Evolutionary conservation across 345 rosid genomes (phyloP).

Genomic region (Euphorbia tirucalli): DNA sequence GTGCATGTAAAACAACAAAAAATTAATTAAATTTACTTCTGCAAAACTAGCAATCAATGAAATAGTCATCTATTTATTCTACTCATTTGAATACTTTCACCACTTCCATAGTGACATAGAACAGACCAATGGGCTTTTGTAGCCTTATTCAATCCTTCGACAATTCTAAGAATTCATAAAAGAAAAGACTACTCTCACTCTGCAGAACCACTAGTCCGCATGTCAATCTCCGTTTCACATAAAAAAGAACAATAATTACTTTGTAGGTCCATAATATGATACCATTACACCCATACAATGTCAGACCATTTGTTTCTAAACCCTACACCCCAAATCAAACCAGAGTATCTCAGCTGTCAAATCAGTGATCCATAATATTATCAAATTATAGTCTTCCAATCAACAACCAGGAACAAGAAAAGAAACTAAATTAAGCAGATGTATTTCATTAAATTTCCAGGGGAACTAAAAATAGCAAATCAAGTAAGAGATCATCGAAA

Average conservation of each 20-base stretch:
- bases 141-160: no score
- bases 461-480: not conserved
- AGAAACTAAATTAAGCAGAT: not conserved
- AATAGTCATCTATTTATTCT: not conserved
- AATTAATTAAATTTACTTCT: not conserved
- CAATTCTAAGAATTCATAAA: no score
- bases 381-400: not conserved
- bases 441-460: not conserved
- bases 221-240: not conserved
- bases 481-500: not conserved
- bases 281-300: not conserved
- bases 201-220: no score
- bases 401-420: not conserved
- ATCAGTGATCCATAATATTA: not conserved
- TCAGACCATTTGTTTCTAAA: no score
- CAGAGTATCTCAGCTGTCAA: not conserved
- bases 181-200: no score
- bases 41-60: not conserved
- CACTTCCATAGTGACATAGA: no score
- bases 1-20: slow-evolving; percentile 2
- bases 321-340: no score
- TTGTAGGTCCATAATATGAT: not conserved
- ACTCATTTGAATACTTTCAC: not conserved
- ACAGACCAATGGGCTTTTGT: not conserved
- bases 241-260: not conserved